Percentiles rank a stretch among this genome's conserved stretches.
phyloP scores from a whole-genome alignment of 2,329 filamentous ascomycete genomes.

The Septoria linicola region DNA sequence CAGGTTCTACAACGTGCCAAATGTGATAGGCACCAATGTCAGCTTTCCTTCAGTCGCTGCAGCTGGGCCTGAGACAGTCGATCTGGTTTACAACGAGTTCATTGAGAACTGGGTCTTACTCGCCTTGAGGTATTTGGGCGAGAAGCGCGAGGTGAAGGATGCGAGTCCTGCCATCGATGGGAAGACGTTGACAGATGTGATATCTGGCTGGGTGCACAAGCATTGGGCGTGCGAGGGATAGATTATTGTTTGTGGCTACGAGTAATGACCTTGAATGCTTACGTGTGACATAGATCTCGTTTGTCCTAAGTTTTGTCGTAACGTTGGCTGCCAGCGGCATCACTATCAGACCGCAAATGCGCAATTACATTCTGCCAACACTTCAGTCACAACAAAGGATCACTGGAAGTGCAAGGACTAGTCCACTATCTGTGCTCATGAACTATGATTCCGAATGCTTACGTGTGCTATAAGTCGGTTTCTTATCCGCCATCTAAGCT shows the following conservation, averaged over 20 bases:
- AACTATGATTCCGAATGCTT: too few relatives aligned
- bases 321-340: too few relatives aligned
- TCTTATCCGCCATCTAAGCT: too few relatives aligned
- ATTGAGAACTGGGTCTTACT: conserved; percentile 77
- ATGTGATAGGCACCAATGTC: conserved; percentile 72
- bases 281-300: too few relatives aligned
- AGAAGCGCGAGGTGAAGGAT: conserved; percentile 52
- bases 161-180: conserved; percentile 54
- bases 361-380: too few relatives aligned
- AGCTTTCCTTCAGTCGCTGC: conserved; percentile 56
- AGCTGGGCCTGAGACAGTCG: conserved; percentile 67
- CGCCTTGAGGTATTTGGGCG: conserved; percentile 64
- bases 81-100: conserved; percentile 90
- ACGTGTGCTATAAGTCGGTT: too few relatives aligned
- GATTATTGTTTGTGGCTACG: neutral
- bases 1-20: conserved; percentile 74
- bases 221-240: conserved; percentile 45
- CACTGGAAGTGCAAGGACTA: too few relatives aligned
- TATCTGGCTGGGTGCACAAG: conserved; percentile 59
- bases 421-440: too few relatives aligned
- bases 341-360: too few relatives aligned
- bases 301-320: too few relatives aligned
- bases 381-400: too few relatives aligned
- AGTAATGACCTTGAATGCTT: too few relatives aligned
- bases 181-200: conserved; percentile 56